Evolutionary conservation across 1,139 yeast genomes (phyloP), one percentile per base, ranked within the genome.

Genomic region (Barnettozyma hawaiiensis): DNA sequence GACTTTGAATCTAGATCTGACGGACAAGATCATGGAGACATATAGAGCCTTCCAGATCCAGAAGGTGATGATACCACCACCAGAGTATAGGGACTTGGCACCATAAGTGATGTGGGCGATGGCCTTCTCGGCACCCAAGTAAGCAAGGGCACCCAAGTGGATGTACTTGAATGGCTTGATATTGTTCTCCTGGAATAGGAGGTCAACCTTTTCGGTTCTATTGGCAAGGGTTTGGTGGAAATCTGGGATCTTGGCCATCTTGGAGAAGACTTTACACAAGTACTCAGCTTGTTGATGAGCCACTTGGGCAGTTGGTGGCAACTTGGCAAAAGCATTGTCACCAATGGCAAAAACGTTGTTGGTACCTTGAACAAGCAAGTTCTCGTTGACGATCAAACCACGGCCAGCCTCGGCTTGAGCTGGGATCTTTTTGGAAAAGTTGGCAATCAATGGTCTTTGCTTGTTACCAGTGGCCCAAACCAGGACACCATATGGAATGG

Each of bases 391-490:
- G 49, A 84, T 73, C 55, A 90, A 74, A 47, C 96, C 97, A 63
- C 97, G 79, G 65, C 94, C 82, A 41, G 96, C 89, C 56, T 76
- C 76, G 62, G 75, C 78, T 71, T 90, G 97, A 55, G 82, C 95
- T 39, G 89, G 92, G 55, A 90, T 74, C 67, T 80, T 78, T 49
- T 78, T 66, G 64, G 82, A 77, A 57, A 90, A 71, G 60, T 81
- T 78, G 48, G 82, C 75, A 47, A 83, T 73, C 50, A 90, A 73
- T 44, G 81, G 77, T 69, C 96, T 82, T 51, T 90, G 89, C 56
- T 92, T 89, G 69, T 89, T 89, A 70, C 97, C 97, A 43, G 96
- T 90, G 49, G 97, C 97, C 97, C 97, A 90, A 55, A 90, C 92
- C 59, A 90, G 76, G 63, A 89, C 73, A 61, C 97, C 97, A 63